Evolutionary conservation across 768 basidiomycete species (phyloP), one percentile per base, ranked within the genome.

Genomic region (Calocybe gangraenosa): DNA sequence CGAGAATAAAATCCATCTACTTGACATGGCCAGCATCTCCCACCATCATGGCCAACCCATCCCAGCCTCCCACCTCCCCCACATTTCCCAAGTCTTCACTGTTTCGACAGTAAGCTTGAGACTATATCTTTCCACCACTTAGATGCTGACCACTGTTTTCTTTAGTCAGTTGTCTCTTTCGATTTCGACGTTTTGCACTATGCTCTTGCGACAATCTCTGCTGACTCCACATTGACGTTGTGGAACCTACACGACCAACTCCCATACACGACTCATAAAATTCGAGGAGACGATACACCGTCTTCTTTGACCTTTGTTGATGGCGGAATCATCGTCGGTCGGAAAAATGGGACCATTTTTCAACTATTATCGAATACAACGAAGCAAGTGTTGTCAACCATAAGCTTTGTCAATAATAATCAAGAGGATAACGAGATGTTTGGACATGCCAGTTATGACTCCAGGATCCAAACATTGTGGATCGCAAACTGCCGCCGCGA

Each of bases 301-400:
- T 92, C 90, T 2, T 92, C 88, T 1, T 68, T 92, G 53, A 87
- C 83, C 17, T 88, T 91, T 60, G 83, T 92, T 40, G 89, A 92
- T 50, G 82, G 83, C 19, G 90, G 90, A n/a, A 78, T 92, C 34
- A 76, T 92, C 38, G 71, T 92, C 37, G 90, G 90, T 35, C 76
- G 90, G 58, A 89, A 76, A 68, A 88, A 86, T 42, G 90, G 90
- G 17, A 92, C 90, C 0, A 64, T 89, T 49, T 84, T 90, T 73
- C 90, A 92, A 63, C 70, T 92, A 22, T 70, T 92, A 28, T 83
- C 87, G n/a, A 73, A 79, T 40, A 81, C 84, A 42, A 81, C 80
- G 48, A 85, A 83, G 62, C 73, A 71, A 37, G 76, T 92, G 1
- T 68, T 89, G 22, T 87, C 90, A 11, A 89, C 84, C 5, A 71